A percentile compares a stretch with the other conserved stretches of the same genome.
phyloP scores from a whole-genome alignment of 768 basidiomycete species.

The Baorangia bicolor region DNA sequence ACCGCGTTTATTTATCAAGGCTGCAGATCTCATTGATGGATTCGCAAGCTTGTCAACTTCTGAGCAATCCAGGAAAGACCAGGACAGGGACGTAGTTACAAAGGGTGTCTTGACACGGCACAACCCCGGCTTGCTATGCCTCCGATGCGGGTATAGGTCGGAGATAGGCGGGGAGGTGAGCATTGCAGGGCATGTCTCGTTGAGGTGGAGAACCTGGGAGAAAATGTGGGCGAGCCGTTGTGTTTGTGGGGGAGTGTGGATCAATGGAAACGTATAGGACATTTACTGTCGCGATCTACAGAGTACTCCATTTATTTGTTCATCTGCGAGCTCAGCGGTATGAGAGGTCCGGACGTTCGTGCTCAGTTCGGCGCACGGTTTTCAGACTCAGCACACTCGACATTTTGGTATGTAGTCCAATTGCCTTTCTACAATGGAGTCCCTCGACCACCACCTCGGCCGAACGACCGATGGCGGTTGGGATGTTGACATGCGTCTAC shows the following conservation, averaged over 20 bases:
- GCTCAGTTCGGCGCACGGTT: too few species aligned
- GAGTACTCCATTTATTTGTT: background rate
- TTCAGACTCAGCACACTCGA: too few species aligned
- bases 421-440: too few species aligned
- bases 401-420: too few species aligned
- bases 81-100: slow-evolving; percentile 57
- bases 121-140: slow-evolving; percentile 44
- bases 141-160: slow-evolving; percentile 63
- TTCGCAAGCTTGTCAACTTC: slow-evolving; percentile 42
- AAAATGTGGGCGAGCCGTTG: slow-evolving; percentile 58
- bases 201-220: slow-evolving; percentile 63
- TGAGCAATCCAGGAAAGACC: slow-evolving; percentile 39
- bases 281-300: background rate
- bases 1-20: slow-evolving; percentile 68
- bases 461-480: too few species aligned
- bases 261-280: slow-evolving; percentile 17
- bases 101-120: slow-evolving; percentile 51
- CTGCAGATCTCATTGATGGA: slow-evolving; percentile 68
- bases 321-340: background rate
- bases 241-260: slow-evolving; percentile 73
- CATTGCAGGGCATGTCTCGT: slow-evolving; percentile 35
- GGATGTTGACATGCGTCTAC: too few species aligned
- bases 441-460: too few species aligned
- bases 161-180: slow-evolving; percentile 38
- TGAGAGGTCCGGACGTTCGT: too few species aligned